Base-by-base conservation (phyloP, 441 rosid genomes). In the Erysimum cheiri region DNA sequence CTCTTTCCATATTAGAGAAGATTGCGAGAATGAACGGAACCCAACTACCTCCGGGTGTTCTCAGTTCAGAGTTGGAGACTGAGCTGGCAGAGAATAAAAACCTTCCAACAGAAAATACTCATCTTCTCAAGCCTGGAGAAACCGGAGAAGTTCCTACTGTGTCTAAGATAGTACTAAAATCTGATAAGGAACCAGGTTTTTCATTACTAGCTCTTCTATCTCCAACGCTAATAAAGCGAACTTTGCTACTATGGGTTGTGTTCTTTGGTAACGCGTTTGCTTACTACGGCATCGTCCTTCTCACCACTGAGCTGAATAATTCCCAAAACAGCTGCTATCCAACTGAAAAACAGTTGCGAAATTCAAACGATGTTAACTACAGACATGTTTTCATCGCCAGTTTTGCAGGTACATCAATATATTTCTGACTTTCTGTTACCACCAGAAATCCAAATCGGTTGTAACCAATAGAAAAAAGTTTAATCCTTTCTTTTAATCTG, bases 221-320 rank as follows among this genome's bases (percentile, higher is more conserved):
- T 3, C 89, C 93, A 36, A 73, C 77, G 56, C 78, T 94, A 74
- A 39, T 72, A 13, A 83, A 78, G 73, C 76, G 97, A 60, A 94
- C 97, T 55, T 52, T 83, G 69, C 97, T 94, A 43, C 75, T 92
- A 57, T 94, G 97, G 99, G 70, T 80, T 8, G 91, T 90, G 1
- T 90, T 91, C 77, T 83, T 92, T 57, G 99, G 99, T 57, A 94
- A 87, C 74, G 88, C 93, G 12, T 92, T 94, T 75, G 81, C 94
- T 9, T 94, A 94, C 79, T 94, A 94, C 39, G 98, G 97, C 40
- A 82, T 94, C 24, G 96, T 90, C 26, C 80, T 92, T 81, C 87
- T 94, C 76, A 91, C 99, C 69, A 92, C 97, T 5, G 94, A 94
- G 81, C 87, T 94, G 77, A 88, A 79, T 77, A 85, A 77, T 46